Conservation (phyloP, 306 rosid species). For the Abrus precatorius region DNA sequence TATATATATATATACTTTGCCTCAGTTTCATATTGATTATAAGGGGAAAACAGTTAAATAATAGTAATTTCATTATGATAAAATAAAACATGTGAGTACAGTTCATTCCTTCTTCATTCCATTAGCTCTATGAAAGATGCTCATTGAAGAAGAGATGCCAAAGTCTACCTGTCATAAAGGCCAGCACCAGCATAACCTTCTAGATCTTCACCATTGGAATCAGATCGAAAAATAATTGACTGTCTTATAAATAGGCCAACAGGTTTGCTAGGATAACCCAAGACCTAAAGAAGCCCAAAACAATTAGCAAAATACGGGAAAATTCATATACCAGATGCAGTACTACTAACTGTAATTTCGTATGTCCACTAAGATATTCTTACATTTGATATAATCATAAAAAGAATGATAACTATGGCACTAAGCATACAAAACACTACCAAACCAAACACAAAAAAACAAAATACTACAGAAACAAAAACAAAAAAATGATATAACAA, state of each 20-base stretch:
- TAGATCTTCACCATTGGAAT: constrained; percentile 98
- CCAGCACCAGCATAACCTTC: constrained; percentile 99
- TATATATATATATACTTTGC: not conserved
- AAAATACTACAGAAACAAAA: not conserved
- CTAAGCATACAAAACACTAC: constrained; percentile 4
- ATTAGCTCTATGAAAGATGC: constrained; percentile 24
- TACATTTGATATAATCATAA: constrained; percentile 10
- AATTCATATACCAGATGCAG: constrained; percentile 30
- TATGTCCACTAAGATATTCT: constrained; percentile 1
- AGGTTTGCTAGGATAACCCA: constrained; percentile 98
- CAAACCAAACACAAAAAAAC: not conserved
- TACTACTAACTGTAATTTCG: constrained; percentile 20
- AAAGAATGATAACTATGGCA: constrained; percentile 29
- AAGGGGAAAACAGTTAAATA: constrained; percentile 4
- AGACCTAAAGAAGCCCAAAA: constrained; percentile 65
- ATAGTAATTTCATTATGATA: constrained; percentile 16
- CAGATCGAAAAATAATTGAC: constrained; percentile 94
- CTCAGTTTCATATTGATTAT: constrained; percentile 34
- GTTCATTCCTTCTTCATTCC: not conserved
- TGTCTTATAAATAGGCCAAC: constrained; percentile 82
- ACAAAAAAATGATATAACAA: constrained; percentile 22
- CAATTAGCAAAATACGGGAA: constrained; percentile 38
- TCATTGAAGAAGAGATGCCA: constrained; percentile 5
- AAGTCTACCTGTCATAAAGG: constrained; percentile 90
- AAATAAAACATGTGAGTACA: constrained; percentile 20